These are phyloP conservation scores for Fusarium sp. DNA, from an alignment of 2,329 filamentous ascomycete genomes.

Conservation along the genomic window DNA sequence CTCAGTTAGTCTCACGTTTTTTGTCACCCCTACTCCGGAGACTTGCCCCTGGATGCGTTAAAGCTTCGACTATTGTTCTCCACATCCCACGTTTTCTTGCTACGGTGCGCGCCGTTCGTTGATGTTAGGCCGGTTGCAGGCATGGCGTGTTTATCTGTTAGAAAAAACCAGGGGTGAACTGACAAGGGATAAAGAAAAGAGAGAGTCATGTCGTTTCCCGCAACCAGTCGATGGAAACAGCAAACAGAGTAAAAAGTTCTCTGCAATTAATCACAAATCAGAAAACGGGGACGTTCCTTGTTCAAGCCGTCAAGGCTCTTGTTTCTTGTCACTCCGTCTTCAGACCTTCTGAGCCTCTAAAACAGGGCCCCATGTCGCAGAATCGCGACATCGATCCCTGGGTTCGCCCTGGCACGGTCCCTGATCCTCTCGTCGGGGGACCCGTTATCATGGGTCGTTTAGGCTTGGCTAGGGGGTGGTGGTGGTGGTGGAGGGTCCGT, in stretches of 20 bases:
- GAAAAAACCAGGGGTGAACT: not conserved
- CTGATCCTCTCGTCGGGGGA: constrained; percentile 20
- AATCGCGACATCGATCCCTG: constrained; percentile 14
- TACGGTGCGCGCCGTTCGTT: constrained; percentile 17
- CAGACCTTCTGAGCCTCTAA: constrained; percentile 1
- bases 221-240: constrained; percentile 15
- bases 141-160: constrained; percentile 27
- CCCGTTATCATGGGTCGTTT: constrained; percentile 30
- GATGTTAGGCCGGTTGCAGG: constrained; percentile 10
- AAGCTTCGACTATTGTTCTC: constrained; percentile 27
- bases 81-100: constrained; percentile 32
- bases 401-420: constrained; percentile 20
- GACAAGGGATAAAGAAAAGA: not conserved
- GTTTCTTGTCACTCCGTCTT: not conserved
- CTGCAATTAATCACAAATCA: constrained; percentile 1
- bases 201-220: not conserved
- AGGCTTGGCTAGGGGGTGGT: constrained; percentile 24
- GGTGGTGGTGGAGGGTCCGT: not conserved
- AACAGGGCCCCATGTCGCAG: constrained; percentile 17
- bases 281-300: constrained; percentile 11
- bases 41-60: constrained; percentile 27
- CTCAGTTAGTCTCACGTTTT: not conserved
- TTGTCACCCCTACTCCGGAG: not conserved
- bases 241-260: not conserved
- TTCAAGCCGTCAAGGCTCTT: not conserved